Evolutionary conservation across 83 land plant genomes (phyloP), one percentile per base, ranked within the genome.

Genomic region (Thuja plicata): DNA sequence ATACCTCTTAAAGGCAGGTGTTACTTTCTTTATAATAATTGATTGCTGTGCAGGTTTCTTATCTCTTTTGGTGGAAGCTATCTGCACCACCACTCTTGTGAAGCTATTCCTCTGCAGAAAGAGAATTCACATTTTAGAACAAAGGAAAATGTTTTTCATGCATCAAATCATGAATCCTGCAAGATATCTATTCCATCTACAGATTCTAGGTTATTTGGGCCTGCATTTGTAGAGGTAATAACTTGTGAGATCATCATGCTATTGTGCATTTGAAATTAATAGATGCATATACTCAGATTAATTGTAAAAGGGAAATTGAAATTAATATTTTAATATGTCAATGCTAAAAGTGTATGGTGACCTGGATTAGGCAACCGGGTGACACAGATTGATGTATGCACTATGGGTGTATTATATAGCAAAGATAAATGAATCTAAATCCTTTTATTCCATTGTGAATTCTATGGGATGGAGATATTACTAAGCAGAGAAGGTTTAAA

Each of bases 161-260:
- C 76, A 87, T 76, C 66, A 52, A 77, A 94, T 41, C 94, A 92
- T 87, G 92, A 95, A 82, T 82, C 91, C 2, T 91, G 87, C 88
- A 91, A 81, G 41, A 91, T 95, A 90, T 21, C 40, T 89, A 77
- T 94, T 73, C 88, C 94, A 37, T 84, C 88, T 2, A 91, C 92
- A 27, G 95, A 90, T 17, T 11, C 92, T 8, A 57, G 88, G 43
- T 32, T 88, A 73, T 89, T 86, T 92, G 95, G 96, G 12, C 96
- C 96, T 86, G 96, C 92, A 85, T 95, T 95, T 88, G 86, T 95
- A 85, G 96, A 95, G 95, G 96, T 94, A 83, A 70, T 66, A 90
- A 8, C 35, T 60, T 66, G 8, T 57, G 73, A 45, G 85, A 43
- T 41, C 48, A 83, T 43, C 27, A 83, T 43, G 85, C 52, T 12